Base-by-base conservation (phyloP, 202 grass and related monocot genomes). In the Eragrostis tef region DNA sequence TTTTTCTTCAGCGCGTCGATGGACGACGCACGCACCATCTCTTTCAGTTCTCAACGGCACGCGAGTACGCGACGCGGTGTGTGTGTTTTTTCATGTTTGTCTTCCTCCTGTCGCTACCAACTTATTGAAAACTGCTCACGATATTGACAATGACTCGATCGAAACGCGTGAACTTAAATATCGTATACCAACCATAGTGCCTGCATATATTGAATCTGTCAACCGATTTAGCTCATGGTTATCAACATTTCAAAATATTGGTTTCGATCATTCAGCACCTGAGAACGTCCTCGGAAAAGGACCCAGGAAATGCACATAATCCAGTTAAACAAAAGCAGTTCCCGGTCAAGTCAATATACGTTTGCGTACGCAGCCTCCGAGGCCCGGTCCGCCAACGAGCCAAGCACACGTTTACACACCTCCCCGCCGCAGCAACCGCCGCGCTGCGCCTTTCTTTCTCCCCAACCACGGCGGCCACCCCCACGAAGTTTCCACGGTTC, bases 1-100 rank as follows among this genome's bases (percentile, higher is more conserved):
- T 50, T 22, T 72, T 80, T 51, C 79, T 72, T 72, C 26, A 63
- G 19, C 54, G 67, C 67, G 67, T 81, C 67, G 25, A 53, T 7
- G 48, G 5, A 51, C 5, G 4, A 7, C n/a, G n/a, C n/a, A n/a
- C n/a, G n/a, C n/a, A 27, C 58, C 1, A 22, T 64, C 31, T 17
- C 11, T 71, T 22, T 78, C 74, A 4, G 9, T 11, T 61, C 2
- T 29, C 27, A 71, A 9, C 43, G 10, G 20, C 42, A 10, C 60
- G 16, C 17, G 1, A 70, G 20, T 20, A 10, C 60, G 16, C 17
- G 1, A 70, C 67, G 43, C 67, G 43, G 43, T 48, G 42, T 21
- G 43, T 19, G 75, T 51, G 44, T 39, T 39, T 39, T 34, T 29
- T 7, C 2, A 6, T 66, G 3, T 24, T 8, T 29, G 1, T 34